These are phyloP conservation scores for Erodium chrysanthum DNA, from an alignment of 441 rosid species.

Conservation along the genomic window DNA sequence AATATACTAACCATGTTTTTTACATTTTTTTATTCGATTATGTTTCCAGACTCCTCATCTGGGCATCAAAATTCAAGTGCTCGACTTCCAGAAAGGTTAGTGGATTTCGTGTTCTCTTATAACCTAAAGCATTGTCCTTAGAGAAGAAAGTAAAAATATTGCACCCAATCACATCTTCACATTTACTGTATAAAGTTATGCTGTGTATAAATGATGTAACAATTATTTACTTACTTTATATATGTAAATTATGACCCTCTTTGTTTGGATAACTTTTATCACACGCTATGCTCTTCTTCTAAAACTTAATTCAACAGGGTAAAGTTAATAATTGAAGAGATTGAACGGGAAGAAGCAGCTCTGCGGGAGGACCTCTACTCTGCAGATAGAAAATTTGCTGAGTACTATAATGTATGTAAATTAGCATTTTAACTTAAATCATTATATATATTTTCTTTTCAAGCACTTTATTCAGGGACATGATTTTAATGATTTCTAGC, in stretches of 20 bases:
- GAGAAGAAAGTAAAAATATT: not conserved
- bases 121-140: not conserved
- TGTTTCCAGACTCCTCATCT: constrained; percentile 54
- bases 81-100: constrained; percentile 88
- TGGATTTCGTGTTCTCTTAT: constrained; percentile 11
- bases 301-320: constrained; percentile 41
- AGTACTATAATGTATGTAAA: constrained; percentile 69
- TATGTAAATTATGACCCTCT: not conserved
- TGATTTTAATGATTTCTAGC: not conserved
- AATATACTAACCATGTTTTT: not conserved
- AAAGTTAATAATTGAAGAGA: constrained; percentile 78
- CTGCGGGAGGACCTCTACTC: constrained; percentile 80
- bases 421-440: not conserved
- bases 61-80: constrained; percentile 58
- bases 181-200: not conserved
- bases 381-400: constrained; percentile 84
- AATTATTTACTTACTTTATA: not conserved
- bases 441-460: not conserved
- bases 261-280: not conserved
- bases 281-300: not conserved
- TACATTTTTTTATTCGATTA: not conserved
- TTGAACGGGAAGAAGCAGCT: constrained; percentile 84
- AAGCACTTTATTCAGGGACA: not conserved
- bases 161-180: not conserved
- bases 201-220: not conserved